Evolutionary conservation across 768 basidiomycete genomes (phyloP).

Genomic region (Lactarius quietus): DNA sequence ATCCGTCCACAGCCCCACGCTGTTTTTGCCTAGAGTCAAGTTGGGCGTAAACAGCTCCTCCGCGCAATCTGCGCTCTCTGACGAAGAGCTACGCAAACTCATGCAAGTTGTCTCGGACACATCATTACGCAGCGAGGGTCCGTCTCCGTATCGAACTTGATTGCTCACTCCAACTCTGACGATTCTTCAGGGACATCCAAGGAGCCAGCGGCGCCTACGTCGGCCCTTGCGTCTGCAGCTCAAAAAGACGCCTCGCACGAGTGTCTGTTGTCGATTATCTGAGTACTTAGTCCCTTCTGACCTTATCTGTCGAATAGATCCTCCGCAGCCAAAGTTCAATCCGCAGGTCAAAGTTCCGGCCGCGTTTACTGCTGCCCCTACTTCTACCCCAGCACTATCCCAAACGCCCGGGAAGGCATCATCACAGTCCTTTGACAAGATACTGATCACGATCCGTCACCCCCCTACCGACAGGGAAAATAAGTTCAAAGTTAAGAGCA

Average conservation of each 20-base stretch:
- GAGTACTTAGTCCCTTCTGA: neutral
- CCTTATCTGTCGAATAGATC: neutral
- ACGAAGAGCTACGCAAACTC: slow-evolving; percentile 5
- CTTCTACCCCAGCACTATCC: neutral
- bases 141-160: neutral
- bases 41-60: neutral
- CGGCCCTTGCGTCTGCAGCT: no score
- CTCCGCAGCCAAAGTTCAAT: neutral
- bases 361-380: neutral
- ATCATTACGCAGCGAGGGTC: neutral
- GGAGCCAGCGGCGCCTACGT: neutral
- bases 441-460: slow-evolving; percentile 21
- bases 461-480: slow-evolving; percentile 19
- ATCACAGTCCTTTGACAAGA: slow-evolving; percentile 5
- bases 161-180: neutral
- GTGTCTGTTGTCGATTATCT: neutral
- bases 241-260: slow-evolving; percentile 1
- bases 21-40: slow-evolving; percentile 1
- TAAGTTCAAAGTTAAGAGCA: slow-evolving; percentile 21
- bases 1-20: neutral
- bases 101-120: neutral
- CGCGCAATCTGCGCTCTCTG: neutral
- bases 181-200: neutral
- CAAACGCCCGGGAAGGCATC: neutral
- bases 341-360: slow-evolving; percentile 4